phyloP scores from a whole-genome alignment of 352 stramenopile species.

The Phytophthora boehmeriae region DNA sequence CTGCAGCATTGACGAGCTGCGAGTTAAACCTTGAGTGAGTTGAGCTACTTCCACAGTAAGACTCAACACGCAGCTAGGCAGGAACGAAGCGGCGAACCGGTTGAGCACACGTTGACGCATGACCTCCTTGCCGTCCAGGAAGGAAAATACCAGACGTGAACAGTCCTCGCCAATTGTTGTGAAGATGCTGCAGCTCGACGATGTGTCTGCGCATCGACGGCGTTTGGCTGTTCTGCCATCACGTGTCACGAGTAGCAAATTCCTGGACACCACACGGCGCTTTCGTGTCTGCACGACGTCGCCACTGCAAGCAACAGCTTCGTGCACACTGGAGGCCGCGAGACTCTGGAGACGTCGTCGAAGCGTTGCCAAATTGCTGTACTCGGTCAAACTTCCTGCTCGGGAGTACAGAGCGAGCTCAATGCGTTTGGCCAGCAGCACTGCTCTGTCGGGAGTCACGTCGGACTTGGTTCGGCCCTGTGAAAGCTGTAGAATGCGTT shows the following conservation, averaged over 20 bases:
- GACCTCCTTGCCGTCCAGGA: constrained; percentile 64
- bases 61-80: constrained; percentile 55
- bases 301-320: constrained; percentile 48
- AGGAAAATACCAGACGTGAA: constrained; percentile 57
- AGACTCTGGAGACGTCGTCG: constrained; percentile 74
- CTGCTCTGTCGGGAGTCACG: constrained; percentile 15
- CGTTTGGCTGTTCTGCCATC: constrained; percentile 40
- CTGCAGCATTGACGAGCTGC: constrained; percentile 37
- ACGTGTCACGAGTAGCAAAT: constrained; percentile 21
- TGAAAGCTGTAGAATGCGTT: constrained; percentile 73
- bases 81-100: constrained; percentile 48
- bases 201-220: constrained; percentile 25
- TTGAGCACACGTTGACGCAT: constrained; percentile 57
- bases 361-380: constrained; percentile 71
- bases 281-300: constrained; percentile 21
- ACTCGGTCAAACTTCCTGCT: constrained; percentile 68
- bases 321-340: constrained; percentile 69
- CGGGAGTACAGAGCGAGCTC: constrained; percentile 77
- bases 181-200: constrained; percentile 25
- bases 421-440: constrained; percentile 71
- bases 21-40: constrained; percentile 36
- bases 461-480: constrained; percentile 26
- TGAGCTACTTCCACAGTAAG: constrained; percentile 58
- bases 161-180: constrained; percentile 52
- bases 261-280: constrained; percentile 27